phyloP scores from a whole-genome alignment of 768 basidiomycete species.

The Trametes villosa region DNA sequence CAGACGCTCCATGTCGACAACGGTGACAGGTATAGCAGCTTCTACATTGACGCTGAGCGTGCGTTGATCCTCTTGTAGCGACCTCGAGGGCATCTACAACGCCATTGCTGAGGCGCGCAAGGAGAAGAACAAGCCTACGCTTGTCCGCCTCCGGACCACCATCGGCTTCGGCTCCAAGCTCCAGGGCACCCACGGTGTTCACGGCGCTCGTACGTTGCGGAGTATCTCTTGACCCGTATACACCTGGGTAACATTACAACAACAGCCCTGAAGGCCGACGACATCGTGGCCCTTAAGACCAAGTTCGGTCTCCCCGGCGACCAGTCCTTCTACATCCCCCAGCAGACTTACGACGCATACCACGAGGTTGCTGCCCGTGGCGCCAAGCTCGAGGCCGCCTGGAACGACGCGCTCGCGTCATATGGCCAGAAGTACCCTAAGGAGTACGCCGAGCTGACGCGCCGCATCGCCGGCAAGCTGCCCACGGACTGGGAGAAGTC shows the following conservation, averaged over 20 bases:
- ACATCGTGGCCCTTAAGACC: slow-evolving; percentile 80
- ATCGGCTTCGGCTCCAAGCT: slow-evolving; percentile 94
- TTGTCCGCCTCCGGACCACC: slow-evolving; percentile 85
- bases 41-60: not conserved
- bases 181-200: slow-evolving; percentile 93
- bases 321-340: slow-evolving; percentile 76
- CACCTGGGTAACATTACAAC: not conserved
- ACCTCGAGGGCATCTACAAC: slow-evolving; percentile 74
- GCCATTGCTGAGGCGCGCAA: slow-evolving; percentile 79
- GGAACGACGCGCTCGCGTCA: slow-evolving; percentile 67
- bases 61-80: slow-evolving; percentile 47
- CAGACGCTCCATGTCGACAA: slow-evolving; percentile 85
- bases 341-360: slow-evolving; percentile 73
- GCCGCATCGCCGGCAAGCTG: slow-evolving; percentile 83
- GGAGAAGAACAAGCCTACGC: slow-evolving; percentile 82
- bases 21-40: slow-evolving; percentile 65
- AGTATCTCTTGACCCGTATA: not conserved
- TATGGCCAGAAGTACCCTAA: slow-evolving; percentile 82
- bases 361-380: slow-evolving; percentile 69
- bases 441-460: slow-evolving; percentile 84
- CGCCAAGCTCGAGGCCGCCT: slow-evolving; percentile 71
- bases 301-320: slow-evolving; percentile 84
- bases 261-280: slow-evolving; percentile 89
- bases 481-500: slow-evolving; percentile 85
- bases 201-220: slow-evolving; percentile 79